These are phyloP conservation scores for Pseudofabraea citricarpa DNA, from an alignment of 2,329 filamentous ascomycete genomes.

Conservation along the genomic window DNA sequence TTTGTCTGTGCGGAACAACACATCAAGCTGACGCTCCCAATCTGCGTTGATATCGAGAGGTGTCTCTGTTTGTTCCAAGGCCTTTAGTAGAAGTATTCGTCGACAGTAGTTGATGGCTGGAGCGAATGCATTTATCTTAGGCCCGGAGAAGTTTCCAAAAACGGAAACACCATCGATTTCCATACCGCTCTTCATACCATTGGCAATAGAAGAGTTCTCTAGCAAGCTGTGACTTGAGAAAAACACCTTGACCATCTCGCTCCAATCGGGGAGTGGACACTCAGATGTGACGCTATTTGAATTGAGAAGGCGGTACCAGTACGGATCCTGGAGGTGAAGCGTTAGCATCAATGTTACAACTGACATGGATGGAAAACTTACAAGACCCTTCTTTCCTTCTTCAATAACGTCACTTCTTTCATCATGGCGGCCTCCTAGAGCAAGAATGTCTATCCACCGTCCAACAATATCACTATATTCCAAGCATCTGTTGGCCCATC, in stretches of 20 bases:
- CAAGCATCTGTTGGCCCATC: constrained; percentile 86
- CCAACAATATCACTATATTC: constrained; percentile 73
- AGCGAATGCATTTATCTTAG: constrained; percentile 53
- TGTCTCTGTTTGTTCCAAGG: constrained; percentile 28
- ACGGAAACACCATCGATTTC: constrained; percentile 33
- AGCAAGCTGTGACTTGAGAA: constrained; percentile 36
- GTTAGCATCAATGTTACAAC: constrained; percentile 1
- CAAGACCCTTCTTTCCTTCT: constrained; percentile 83
- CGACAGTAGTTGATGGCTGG: constrained; percentile 67
- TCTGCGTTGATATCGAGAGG: constrained; percentile 59
- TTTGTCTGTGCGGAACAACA: constrained; percentile 65
- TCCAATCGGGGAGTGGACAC: constrained; percentile 44
- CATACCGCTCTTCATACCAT: constrained; percentile 32
- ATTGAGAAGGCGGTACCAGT: constrained; percentile 64
- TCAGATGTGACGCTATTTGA: constrained; percentile 38
- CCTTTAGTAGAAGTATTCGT: constrained; percentile 54
- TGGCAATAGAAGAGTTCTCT: constrained; percentile 24
- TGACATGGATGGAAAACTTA: constrained; percentile 49
- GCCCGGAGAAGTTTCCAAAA: constrained; percentile 33
- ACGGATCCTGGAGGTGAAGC: constrained; percentile 40
- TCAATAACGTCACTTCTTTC: constrained; percentile 82
- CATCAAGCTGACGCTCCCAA: constrained; percentile 79
- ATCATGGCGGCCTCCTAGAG: constrained; percentile 59
- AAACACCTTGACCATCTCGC: constrained; percentile 42
- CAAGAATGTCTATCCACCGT: constrained; percentile 85